phyloP scores from a whole-genome alignment of 2,329 filamentous ascomycete genomes.

The Fusarium tanahbumbuense region DNA sequence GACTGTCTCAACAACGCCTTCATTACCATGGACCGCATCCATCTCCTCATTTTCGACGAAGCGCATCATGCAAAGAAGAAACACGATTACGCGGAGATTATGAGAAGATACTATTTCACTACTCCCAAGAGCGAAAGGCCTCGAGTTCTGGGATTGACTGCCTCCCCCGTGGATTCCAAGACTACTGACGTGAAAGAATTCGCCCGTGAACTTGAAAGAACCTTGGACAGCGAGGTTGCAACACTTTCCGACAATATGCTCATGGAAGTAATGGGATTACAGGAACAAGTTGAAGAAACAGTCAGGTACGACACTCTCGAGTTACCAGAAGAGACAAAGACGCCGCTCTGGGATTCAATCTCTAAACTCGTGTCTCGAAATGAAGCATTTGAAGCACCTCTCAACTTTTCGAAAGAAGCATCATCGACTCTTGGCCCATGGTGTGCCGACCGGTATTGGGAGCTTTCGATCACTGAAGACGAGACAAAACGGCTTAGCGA shows the following conservation, averaged over 20 bases:
- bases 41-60: constrained; percentile 93
- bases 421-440: constrained; percentile 79
- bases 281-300: constrained; percentile 63
- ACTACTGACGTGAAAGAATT: constrained; percentile 74
- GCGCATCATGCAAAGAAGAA: constrained; percentile 96
- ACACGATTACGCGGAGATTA: constrained; percentile 89
- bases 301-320: constrained; percentile 58
- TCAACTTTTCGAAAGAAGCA: constrained; percentile 69
- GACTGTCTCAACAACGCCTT: constrained; percentile 83
- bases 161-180: constrained; percentile 90
- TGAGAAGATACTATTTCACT: constrained; percentile 83
- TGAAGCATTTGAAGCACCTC: constrained; percentile 64
- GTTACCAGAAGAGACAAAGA: constrained; percentile 63
- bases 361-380: constrained; percentile 57
- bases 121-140: constrained; percentile 67
- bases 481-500: constrained; percentile 71
- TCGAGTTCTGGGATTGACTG: constrained; percentile 94
- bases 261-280: constrained; percentile 35
- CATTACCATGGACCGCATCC: constrained; percentile 84
- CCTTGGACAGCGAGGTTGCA: constrained; percentile 85
- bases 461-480: constrained; percentile 72
- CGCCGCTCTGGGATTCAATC: constrained; percentile 71
- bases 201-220: constrained; percentile 77
- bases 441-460: constrained; percentile 87
- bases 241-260: constrained; percentile 67